Percentiles rank a stretch among this genome's conserved stretches.
Evolutionary conservation across 768 basidiomycete genomes (phyloP).

Genomic region (Megacollybia marginata): DNA sequence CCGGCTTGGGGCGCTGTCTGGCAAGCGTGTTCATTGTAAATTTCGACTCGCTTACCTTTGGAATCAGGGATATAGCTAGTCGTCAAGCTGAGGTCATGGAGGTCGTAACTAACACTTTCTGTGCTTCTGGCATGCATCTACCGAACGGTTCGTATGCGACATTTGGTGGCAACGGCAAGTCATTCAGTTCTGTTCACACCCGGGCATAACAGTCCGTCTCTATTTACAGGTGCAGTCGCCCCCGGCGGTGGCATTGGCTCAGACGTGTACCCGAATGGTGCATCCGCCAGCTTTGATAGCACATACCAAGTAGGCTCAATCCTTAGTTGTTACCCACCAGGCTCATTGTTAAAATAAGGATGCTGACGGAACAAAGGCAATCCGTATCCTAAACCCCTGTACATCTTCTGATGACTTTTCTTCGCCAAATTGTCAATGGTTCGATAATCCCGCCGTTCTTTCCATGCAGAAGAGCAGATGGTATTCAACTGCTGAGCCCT

Average conservation of each 20-base stretch:
- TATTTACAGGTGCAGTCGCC: slow-evolving; percentile 56
- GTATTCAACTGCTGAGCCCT: slow-evolving; percentile 73
- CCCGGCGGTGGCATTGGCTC: slow-evolving; percentile 55
- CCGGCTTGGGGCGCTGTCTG: slow-evolving; percentile 72
- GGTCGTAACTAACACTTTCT: slow-evolving; percentile 67
- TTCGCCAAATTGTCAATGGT: slow-evolving; percentile 51
- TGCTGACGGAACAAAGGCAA: slow-evolving; percentile 72
- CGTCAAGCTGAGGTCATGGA: slow-evolving; percentile 62
- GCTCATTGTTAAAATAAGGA: slow-evolving; percentile 33
- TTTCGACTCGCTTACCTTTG: neutral
- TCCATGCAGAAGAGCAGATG: slow-evolving; percentile 66
- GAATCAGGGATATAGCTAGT: slow-evolving; percentile 51
- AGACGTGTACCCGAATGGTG: slow-evolving; percentile 35
- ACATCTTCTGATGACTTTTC: slow-evolving; percentile 34
- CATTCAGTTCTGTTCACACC: no score
- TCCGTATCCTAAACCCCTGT: slow-evolving; percentile 81
- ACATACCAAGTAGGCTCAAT: slow-evolving; percentile 31
- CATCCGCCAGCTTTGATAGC: slow-evolving; percentile 49
- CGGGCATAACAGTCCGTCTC: no score
- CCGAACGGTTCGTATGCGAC: slow-evolving; percentile 72
- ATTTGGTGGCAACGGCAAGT: slow-evolving; percentile 60
- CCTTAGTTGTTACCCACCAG: no score
- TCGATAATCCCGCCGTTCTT: slow-evolving; percentile 55
- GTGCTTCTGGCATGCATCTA: slow-evolving; percentile 75
- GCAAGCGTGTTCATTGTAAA: slow-evolving; percentile 20